A percentile compares a stretch with the other conserved stretches of the same genome.
Evolutionary conservation across 345 rosid genomes (phyloP).

Genomic region (Aquilaria sinensis): DNA sequence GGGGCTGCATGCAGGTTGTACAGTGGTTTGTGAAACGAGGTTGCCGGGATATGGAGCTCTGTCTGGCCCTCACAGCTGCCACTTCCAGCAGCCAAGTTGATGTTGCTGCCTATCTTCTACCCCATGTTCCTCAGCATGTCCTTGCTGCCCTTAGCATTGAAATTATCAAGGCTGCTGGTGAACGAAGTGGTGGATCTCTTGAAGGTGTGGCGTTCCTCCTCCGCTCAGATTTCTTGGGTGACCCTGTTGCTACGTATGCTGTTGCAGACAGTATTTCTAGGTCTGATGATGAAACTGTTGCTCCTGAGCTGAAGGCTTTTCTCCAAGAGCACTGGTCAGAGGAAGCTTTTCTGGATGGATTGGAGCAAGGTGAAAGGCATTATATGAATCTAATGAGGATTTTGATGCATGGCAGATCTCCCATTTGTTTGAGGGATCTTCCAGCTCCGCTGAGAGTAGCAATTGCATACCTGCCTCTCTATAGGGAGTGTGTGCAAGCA

Average conservation of each 20-base stretch:
- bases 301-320: conserved; percentile 63
- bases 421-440: conserved; percentile 60
- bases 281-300: conserved; percentile 74
- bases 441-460: conserved; percentile 80
- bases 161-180: conserved; percentile 94
- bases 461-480: conserved; percentile 71
- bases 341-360: conserved; percentile 70
- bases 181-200: conserved; percentile 83
- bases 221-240: conserved; percentile 73
- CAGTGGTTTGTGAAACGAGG: conserved; percentile 93
- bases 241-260: conserved; percentile 75
- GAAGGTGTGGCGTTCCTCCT: conserved; percentile 93
- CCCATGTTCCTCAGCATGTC: conserved; percentile 82
- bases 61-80: conserved; percentile 94
- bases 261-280: conserved; percentile 87
- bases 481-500: conserved; percentile 62
- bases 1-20: conserved; percentile 92
- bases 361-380: conserved; percentile 60
- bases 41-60: conserved; percentile 90
- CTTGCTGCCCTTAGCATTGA: conserved; percentile 88
- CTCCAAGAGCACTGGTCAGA: conserved; percentile 90
- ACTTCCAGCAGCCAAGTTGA: conserved; percentile 89
- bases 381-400: conserved; percentile 64
- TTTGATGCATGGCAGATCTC: conserved; percentile 65
- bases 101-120: conserved; percentile 82